These are phyloP conservation scores for Gyrodon lividus DNA, from an alignment of 768 basidiomycete species.

Conservation along the genomic window DNA sequence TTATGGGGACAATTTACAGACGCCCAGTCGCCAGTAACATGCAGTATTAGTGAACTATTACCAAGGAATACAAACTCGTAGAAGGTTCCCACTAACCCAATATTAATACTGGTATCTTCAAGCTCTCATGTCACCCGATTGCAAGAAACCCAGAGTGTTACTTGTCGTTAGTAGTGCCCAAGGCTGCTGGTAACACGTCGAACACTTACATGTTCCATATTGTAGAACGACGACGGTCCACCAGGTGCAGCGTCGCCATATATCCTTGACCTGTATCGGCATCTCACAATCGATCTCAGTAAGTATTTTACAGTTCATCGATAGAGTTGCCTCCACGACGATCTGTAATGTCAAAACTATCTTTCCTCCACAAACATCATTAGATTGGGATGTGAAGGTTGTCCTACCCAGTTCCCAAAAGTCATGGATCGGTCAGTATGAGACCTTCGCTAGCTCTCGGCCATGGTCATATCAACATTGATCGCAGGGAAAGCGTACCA, in stretches of 20 bases:
- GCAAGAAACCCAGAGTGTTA: constrained; percentile 33
- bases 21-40: too few species aligned
- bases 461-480: not conserved
- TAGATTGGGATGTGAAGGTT: constrained; percentile 80
- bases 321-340: constrained; percentile 2
- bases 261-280: constrained; percentile 65
- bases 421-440: constrained; percentile 76
- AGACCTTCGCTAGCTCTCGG: not conserved
- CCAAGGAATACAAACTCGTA: too few species aligned
- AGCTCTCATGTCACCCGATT: constrained; percentile 14
- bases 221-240: constrained; percentile 83
- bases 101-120: too few species aligned
- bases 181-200: not conserved
- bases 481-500: constrained; percentile 73
- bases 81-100: too few species aligned
- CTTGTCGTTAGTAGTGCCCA: constrained; percentile 48
- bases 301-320: constrained; percentile 11
- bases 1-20: constrained; percentile 25
- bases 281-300: constrained; percentile 63
- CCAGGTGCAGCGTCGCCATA: constrained; percentile 73
- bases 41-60: too few species aligned
- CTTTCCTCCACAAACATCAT: not conserved
- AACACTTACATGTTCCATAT: not conserved
- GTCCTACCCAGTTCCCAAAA: constrained; percentile 80
- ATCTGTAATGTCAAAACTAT: constrained; percentile 5